Percentiles rank a stretch among this genome's conserved stretches.
Conservation (phyloP, 1,284 basidiomycete genomes). For the Cutaneotrichosporon arboriforme region DNA sequence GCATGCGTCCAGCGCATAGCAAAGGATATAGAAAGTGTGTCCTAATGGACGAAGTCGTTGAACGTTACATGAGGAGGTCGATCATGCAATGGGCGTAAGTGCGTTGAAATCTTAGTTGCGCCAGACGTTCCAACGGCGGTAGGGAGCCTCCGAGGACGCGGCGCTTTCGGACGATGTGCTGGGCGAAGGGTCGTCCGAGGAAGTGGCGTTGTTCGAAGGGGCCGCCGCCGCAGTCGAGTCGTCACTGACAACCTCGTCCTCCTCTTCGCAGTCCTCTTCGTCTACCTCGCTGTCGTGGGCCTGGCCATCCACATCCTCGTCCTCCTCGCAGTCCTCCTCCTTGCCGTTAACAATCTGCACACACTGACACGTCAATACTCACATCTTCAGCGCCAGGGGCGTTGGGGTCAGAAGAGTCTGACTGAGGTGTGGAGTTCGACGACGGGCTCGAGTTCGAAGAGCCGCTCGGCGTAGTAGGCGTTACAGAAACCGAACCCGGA, state of each 20-base stretch:
- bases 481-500: too few species aligned
- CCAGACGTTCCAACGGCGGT: too few species aligned
- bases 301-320: slow-evolving; percentile 5
- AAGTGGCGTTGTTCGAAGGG: background rate
- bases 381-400: background rate
- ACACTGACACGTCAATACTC: too few species aligned
- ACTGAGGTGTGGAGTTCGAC: too few species aligned
- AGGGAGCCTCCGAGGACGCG: background rate
- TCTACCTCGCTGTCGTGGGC: background rate
- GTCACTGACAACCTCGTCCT: slow-evolving; percentile 60
- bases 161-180: background rate
- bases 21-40: too few species aligned
- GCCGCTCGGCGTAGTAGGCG: background rate
- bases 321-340: slow-evolving; percentile 13
- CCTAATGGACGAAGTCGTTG: too few species aligned
- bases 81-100: too few species aligned
- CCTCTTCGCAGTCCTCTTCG: slow-evolving; percentile 4
- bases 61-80: too few species aligned
- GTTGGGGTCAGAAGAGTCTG: background rate
- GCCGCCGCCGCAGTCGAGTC: slow-evolving; percentile 58
- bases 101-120: too few species aligned
- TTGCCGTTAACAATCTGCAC: background rate
- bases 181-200: background rate
- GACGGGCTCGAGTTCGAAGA: background rate
- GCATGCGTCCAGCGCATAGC: too few species aligned